Evolutionary conservation across 2,329 filamentous ascomycete species (phyloP), one percentile per base, ranked within the genome.

Genomic region (Botryosphaeria dothidea): DNA sequence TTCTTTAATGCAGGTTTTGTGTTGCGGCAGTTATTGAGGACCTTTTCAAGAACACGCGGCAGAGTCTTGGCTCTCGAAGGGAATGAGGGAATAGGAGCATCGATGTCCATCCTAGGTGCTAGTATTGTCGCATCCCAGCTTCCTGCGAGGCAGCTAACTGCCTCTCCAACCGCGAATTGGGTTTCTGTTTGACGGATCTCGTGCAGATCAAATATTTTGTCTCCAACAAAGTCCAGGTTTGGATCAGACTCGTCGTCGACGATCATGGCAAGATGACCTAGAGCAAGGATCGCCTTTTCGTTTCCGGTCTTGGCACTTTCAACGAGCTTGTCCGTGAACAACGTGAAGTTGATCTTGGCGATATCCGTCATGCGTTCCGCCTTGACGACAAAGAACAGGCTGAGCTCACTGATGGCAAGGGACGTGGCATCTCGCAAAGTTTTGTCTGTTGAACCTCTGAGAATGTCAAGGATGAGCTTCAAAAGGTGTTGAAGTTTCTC

Each of bases 1-100:
- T 97, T 97, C 70, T 93, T 89, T 4, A 97, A 82, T 0, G 93
- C 91, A 0, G 95, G 95, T 72, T 97, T 97, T 0, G 92, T 92
- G 8, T 90, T 88, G 71, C 90, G 90, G 79, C 91, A 95, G 71
- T 95, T 90, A 2, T 81, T 80, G 52, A 98, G 83, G 1, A 96
- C 84, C 73, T 90, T 93, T 66, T 91, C 86, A 4, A 96, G 80
- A 1, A 92, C 82, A 0, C 80, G 77, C 8, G 79, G 79, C 27
- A 78, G 66, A 90, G 79, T 60, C 84, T 75, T 71, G 66, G 67
- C 67, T 61, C 76, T 74, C 27, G 67, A 71, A 21, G 75, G 74
- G 8, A 74, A 74, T 17, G 67, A 62, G 2, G 76, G 76, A 45
- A 74, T 75, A 9, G 76, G 74, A 4, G 82, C 81, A 67, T 93